Evolutionary conservation across 176 grass and related monocot species (phyloP), one percentile per base, ranked within the genome.

Genomic region (Carex cristatella): DNA sequence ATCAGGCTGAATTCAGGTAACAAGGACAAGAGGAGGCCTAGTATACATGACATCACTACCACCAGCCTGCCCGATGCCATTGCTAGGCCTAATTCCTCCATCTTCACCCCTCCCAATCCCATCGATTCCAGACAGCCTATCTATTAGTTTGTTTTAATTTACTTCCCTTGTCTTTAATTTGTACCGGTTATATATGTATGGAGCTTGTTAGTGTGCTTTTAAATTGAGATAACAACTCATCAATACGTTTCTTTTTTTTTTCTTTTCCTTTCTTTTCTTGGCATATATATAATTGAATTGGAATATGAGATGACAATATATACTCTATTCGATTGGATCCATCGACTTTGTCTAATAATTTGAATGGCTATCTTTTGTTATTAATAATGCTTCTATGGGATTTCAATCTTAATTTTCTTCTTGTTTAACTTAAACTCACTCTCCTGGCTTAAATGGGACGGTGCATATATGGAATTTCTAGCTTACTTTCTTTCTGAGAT

Each of bases 41-140:
- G 94, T 87, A 97, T 97, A 73, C 94, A 97, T 14, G 94, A 97
- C 87, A 97, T 97, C 74, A 97, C 92, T 44, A 94, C 79, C 10
- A 88, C 86, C 67, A 89, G 92, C 88, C 74, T 97, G 54, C 87
- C 82, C 3, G 86, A 97, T 7, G 88, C 91, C 58, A 92, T 74
- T 61, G 3, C 81, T 27, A 81, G 85, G 5, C 33, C 81, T 66
- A 30, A 81, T 1, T 82, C 79, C 35, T 38, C 79, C 19, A 65
- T 65, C 54, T 82, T 82, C 57, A 14, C 37, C 16, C 19, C 79
- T 60, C 18, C 19, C 44, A 7, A 76, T 53, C 48, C 71, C 60
- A 65, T 67, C 10, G 38, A 53, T 66, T 82, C 32, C 9, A 53
- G 37, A 46, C 58, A 10, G 9, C 38, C 10, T 46, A 82, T 82